These are phyloP conservation scores for Delitschia confertaspora DNA, from an alignment of 495 filamentous ascomycete genomes.

Conservation along the genomic window DNA sequence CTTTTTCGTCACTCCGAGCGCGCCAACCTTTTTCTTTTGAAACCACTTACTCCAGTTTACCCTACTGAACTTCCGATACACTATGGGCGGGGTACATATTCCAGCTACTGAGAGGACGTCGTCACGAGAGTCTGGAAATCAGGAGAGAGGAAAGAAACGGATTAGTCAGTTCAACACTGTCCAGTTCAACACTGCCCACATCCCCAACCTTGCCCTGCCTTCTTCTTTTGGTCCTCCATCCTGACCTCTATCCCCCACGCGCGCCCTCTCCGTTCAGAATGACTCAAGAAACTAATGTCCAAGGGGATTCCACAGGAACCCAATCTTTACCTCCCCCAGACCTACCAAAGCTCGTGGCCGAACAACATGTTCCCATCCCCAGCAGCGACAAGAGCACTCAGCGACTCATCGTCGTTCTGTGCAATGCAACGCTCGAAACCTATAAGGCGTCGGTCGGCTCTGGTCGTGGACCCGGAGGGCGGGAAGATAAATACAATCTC, in stretches of 20 bases:
- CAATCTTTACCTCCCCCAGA: conserved; percentile 89
- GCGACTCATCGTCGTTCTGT: conserved; percentile 88
- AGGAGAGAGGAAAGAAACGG: conserved; percentile 32
- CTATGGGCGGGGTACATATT: conserved; percentile 21
- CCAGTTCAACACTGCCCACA: conserved; percentile 13
- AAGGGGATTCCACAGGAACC: conserved; percentile 56
- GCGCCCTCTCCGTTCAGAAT: not conserved
- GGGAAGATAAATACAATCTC: conserved; percentile 89
- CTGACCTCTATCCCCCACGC: not conserved
- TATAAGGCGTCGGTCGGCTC: conserved; percentile 75
- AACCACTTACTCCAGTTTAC: too few species aligned
- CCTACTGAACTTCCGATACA: not conserved
- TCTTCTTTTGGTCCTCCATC: not conserved
- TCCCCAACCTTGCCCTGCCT: not conserved
- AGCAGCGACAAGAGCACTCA: conserved; percentile 79
- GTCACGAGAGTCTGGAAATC: conserved; percentile 19
- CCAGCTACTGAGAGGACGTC: conserved; percentile 6
- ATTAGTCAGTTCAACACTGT: conserved; percentile 30
- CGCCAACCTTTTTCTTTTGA: too few species aligned
- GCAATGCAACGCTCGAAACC: conserved; percentile 94
- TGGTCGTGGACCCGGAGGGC: conserved; percentile 44
- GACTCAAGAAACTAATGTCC: not conserved
- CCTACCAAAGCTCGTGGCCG: conserved; percentile 82
- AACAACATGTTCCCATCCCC: conserved; percentile 80
- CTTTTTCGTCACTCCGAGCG: not conserved